Evolutionary conservation across 2,329 filamentous ascomycete genomes (phyloP), one percentile per base, ranked within the genome.

Genomic region (Aspergillus oerlinghausenensis): DNA sequence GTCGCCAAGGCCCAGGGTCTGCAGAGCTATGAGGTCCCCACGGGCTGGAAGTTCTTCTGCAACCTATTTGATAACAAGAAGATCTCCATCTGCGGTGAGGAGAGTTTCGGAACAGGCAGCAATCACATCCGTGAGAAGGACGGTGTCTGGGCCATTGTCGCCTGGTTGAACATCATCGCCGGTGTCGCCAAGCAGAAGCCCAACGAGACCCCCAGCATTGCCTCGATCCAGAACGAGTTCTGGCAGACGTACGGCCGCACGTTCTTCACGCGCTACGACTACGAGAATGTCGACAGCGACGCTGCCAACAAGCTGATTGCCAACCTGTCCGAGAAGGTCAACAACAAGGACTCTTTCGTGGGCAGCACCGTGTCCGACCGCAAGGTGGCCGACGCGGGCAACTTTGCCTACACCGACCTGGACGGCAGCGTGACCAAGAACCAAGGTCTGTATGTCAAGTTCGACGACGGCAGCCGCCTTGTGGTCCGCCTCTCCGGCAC

Each of bases 51-150:
- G 78, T 97, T 97, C 83, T 97, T 97, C 86, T 97, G 92, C 73
- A 91, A 92, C 67, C 84, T 97, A 57, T 96, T 97, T 69, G 92
- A 97, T 71, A 88, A 90, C 63, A 82, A 96, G 78, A 96, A 96
- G 83, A 88, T 97, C 71, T 96, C 94, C 70, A 99, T 99, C 74
- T 99, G 94, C 72, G 94, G 94, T 57, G 94, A 99, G 79, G 94
- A 99, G 83, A 94, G 89, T 63, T 99, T 99, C 75, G 94, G 94
- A 65, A 99, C 94, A 10, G 94, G 94, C 42, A 96, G 90, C 77
- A 97, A 99, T 81, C 94, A 99, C 78, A 96, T 99, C 71, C 91
- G 94, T 67, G 94, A 99, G 81, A 99, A 99, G 84, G 94, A 99
- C 71, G 94, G 94, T 60, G 84, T 99, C 45, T 99, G 94, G 94